Percentiles rank a stretch among this genome's conserved stretches.
These are phyloP conservation scores for Cynara cardunculus DNA, from an alignment of 129 eudicot genomes.

Conservation along the genomic window DNA sequence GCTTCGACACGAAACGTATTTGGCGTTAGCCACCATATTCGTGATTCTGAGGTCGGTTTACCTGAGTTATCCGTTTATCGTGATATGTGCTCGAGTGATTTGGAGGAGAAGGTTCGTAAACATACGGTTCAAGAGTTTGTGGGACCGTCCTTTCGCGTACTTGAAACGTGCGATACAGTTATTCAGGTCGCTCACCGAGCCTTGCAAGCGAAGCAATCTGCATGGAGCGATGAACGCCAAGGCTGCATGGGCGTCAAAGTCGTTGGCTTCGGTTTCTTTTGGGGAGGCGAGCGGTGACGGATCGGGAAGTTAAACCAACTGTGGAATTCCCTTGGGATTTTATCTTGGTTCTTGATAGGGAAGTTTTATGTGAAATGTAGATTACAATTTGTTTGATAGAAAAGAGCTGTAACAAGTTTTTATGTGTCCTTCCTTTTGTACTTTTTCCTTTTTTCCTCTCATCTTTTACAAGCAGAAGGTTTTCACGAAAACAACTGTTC, in stretches of 20 bases:
- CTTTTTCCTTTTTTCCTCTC: background rate
- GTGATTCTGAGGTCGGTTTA: slow-evolving; percentile 61
- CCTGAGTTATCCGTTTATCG: slow-evolving; percentile 40
- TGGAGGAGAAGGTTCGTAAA: slow-evolving; percentile 53
- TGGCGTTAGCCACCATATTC: slow-evolving; percentile 78
- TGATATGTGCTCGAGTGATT: slow-evolving; percentile 38
- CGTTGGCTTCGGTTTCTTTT: slow-evolving; percentile 78
- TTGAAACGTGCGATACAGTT: slow-evolving; percentile 59
- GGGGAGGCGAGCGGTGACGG: slow-evolving; percentile 60
- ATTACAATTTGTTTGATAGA: slow-evolving; percentile 28
- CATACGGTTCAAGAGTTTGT: slow-evolving; percentile 44
- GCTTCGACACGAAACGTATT: slow-evolving; percentile 75
- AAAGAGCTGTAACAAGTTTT: slow-evolving; percentile 22
- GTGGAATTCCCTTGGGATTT: background rate
- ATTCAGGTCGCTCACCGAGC: slow-evolving; percentile 50
- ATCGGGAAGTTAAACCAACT: slow-evolving; percentile 26
- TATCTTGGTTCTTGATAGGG: slow-evolving; percentile 17
- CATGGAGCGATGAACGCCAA: slow-evolving; percentile 82
- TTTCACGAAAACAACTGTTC: background rate
- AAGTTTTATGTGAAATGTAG: slow-evolving; percentile 26
- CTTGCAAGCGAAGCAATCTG: slow-evolving; percentile 75
- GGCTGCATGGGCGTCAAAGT: slow-evolving; percentile 88
- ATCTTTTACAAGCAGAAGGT: background rate
- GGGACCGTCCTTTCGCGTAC: slow-evolving; percentile 61
- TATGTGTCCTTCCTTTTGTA: background rate